These are phyloP conservation scores for Cardamine resedifolia DNA, from an alignment of 345 rosid genomes.

Conservation along the genomic window DNA sequence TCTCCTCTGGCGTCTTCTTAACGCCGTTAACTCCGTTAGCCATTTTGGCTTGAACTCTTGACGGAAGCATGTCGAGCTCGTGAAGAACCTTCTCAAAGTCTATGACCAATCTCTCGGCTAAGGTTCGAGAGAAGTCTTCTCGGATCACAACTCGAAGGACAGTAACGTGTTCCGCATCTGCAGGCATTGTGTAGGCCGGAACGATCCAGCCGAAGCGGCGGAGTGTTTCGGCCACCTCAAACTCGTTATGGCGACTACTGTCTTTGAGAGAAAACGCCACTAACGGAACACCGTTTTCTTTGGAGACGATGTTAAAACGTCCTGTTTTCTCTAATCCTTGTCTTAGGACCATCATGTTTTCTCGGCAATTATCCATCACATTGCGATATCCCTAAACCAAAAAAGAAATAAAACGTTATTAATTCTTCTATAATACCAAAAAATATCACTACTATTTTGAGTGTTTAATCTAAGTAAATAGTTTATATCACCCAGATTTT, in stretches of 20 bases:
- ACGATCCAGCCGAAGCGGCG: conserved; percentile 77
- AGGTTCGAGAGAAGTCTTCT: conserved; percentile 71
- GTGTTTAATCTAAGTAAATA: neutral
- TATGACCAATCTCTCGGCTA: conserved; percentile 56
- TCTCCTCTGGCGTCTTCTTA: conserved; percentile 72
- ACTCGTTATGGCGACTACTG: conserved; percentile 54
- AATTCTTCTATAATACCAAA: neutral
- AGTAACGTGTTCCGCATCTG: conserved; percentile 70
- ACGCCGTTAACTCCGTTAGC: conserved; percentile 22
- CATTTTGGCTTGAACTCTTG: conserved; percentile 44
- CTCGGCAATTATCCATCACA: conserved; percentile 65
- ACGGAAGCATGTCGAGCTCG: conserved; percentile 69
- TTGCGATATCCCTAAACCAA: conserved; percentile 41
- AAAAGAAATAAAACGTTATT: neutral
- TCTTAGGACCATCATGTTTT: conserved; percentile 58
- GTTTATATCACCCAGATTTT: neutral
- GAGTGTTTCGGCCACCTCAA: conserved; percentile 41
- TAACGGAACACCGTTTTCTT: conserved; percentile 66
- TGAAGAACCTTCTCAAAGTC: conserved; percentile 76
- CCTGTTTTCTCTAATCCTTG: conserved; percentile 64
- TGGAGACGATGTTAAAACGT: conserved; percentile 64
- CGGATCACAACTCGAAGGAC: conserved; percentile 78
- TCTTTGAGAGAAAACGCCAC: conserved; percentile 78
- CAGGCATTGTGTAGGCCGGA: conserved; percentile 86
- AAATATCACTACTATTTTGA: no score